Base-by-base conservation (phyloP, 257 asterid genomes). In the Knoxia roxburghii region DNA sequence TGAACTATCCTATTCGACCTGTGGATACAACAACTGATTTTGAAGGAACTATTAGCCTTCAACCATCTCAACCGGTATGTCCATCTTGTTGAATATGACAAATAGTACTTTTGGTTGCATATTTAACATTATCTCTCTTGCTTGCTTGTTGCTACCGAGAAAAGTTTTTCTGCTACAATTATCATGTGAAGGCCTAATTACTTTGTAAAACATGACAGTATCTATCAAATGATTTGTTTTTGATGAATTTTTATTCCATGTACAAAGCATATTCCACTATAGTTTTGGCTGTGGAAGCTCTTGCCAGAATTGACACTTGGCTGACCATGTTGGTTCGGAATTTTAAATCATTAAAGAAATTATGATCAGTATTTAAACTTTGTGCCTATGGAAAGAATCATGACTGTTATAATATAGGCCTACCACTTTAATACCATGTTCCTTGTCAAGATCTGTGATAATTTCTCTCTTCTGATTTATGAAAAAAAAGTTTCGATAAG, bases 41-140 rank as follows among this genome's bases (percentile, higher is more conserved):
- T 72, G 99, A 88, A 81, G 99, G 97, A 77, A 88, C 99, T 65
- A 88, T 85, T 53, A 93, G 95, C 74, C 94, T 93, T 69, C 99
- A 93, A 83, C 89, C 96, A 72, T 77, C 96, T 77, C 97, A 88
- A 76, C 88, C 83, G 82, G 97, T 86, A 85, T 69, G 88, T 23
- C 67, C 63, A 58, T 65, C 48, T 65, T 69, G 37, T 76, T 68
- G 48, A 59, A 40, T 69, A 63, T 61, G 45, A 64, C 24, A 37
- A 39, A n/a, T 54, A 45, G 57, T 69, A n/a, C 33, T 64, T 46
- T 63, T 65, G 37, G 70, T 45, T 37, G 20, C 64, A 33, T 45
- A 46, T 24, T 45, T 75, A 50, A 29, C 39, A 46, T 1, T 29
- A 10, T 32, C 48, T 68, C 21, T 49, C 18, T 13, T 59, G 37